Evolutionary conservation across 2,329 filamentous ascomycete genomes (phyloP).

Genomic region (Xylariaceae sp.): DNA sequence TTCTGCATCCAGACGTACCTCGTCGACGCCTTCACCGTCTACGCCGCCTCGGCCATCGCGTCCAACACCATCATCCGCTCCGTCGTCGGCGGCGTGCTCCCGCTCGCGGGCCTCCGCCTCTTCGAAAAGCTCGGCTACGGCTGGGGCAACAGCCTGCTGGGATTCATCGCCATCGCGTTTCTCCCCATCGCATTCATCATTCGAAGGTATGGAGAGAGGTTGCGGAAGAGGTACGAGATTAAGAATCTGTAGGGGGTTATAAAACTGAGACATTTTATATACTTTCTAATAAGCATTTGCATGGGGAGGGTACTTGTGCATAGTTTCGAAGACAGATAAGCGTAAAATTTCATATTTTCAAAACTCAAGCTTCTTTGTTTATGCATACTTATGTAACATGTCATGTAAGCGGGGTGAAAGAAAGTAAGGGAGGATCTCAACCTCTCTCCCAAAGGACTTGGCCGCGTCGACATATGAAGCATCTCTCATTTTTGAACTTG

Average conservation of each 20-base stretch:
- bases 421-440: too few relatives aligned
- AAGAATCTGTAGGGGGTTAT: conserved; percentile 11
- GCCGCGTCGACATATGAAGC: too few relatives aligned
- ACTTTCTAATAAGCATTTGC: too few relatives aligned
- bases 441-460: too few relatives aligned
- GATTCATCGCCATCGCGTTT: conserved; percentile 38
- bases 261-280: not conserved
- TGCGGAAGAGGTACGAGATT: conserved; percentile 16
- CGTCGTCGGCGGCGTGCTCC: conserved; percentile 48
- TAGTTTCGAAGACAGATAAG: too few relatives aligned
- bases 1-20: conserved; percentile 36
- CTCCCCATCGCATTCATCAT: conserved; percentile 16
- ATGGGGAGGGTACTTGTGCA: too few relatives aligned
- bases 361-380: too few relatives aligned
- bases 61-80: conserved; percentile 50
- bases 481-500: too few relatives aligned
- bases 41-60: conserved; percentile 53
- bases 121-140: conserved; percentile 48
- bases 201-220: conserved; percentile 19
- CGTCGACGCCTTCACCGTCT: conserved; percentile 50
- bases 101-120: conserved; percentile 46
- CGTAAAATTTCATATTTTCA: too few relatives aligned
- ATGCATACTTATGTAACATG: too few relatives aligned
- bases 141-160: conserved; percentile 54
- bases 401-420: too few relatives aligned